Conservation (phyloP, 371 early-diverging fungal species). For the Mortierella sp. region DNA sequence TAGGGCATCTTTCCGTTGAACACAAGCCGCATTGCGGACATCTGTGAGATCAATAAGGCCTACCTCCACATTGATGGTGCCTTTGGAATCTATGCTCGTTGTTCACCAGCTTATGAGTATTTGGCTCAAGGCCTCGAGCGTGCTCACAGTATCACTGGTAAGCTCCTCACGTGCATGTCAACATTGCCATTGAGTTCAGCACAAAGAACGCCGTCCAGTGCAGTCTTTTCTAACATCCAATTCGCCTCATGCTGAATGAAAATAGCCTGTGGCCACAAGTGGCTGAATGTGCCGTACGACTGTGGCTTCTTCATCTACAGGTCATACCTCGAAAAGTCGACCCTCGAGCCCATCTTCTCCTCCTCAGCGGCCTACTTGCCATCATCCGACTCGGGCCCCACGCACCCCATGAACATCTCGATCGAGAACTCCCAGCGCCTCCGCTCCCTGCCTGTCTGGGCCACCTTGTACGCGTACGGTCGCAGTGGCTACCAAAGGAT, state of each 20-base stretch:
- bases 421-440: conserved; percentile 67
- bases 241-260: background rate
- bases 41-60: conserved; percentile 38
- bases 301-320: conserved; percentile 61
- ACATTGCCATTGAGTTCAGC: too few relatives aligned
- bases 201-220: too few relatives aligned
- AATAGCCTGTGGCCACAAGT: conserved; percentile 59
- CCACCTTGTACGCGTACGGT: conserved; percentile 60
- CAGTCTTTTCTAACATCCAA: background rate
- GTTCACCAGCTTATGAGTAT: conserved; percentile 41
- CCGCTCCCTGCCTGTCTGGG: conserved; percentile 62
- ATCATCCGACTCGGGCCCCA: conserved; percentile 22
- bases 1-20: conserved; percentile 46
- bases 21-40: conserved; percentile 35
- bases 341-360: conserved; percentile 37
- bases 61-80: conserved; percentile 58
- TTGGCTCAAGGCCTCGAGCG: conserved; percentile 56
- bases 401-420: conserved; percentile 57
- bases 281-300: conserved; percentile 68
- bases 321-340: conserved; percentile 36
- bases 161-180: background rate
- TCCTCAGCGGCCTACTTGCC: conserved; percentile 48
- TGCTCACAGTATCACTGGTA: conserved; percentile 63
- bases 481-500: conserved; percentile 57
- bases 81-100: conserved; percentile 55